Conservation (phyloP, 176 grass and related monocot genomes). For the Zoysia pacifica region DNA sequence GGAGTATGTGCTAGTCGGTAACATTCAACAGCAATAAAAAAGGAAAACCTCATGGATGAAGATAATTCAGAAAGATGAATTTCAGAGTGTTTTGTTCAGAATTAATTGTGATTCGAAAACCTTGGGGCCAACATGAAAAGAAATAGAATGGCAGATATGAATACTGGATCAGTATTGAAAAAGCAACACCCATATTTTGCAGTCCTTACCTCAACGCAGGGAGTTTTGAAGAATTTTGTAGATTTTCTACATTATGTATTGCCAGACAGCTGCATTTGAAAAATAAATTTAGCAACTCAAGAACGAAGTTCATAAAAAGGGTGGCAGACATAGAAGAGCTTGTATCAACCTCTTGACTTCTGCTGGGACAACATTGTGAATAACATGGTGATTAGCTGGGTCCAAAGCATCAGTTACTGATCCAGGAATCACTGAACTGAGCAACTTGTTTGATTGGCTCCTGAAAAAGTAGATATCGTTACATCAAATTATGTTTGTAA, state of each 20-base stretch:
- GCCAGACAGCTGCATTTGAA: conserved; percentile 59
- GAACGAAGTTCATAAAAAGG: conserved; percentile 8
- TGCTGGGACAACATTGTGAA: conserved; percentile 70
- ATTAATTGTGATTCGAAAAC: neutral
- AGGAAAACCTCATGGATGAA: neutral
- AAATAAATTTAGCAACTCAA: conserved; percentile 26
- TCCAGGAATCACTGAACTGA: conserved; percentile 83
- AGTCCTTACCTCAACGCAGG: conserved; percentile 64
- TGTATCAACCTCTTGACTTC: conserved; percentile 70
- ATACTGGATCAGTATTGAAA: neutral
- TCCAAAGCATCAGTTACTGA: conserved; percentile 81
- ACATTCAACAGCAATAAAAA: neutral
- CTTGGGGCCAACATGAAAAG: neutral
- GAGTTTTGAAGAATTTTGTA: conserved; percentile 61
- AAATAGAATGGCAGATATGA: neutral
- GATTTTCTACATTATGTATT: conserved; percentile 56
- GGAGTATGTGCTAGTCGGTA: neutral
- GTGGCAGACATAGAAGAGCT: conserved; percentile 16
- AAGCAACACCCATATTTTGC: neutral
- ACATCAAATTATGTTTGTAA: conserved; percentile 21
- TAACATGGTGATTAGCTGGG: conserved; percentile 89
- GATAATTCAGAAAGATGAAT: neutral
- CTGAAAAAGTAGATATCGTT: conserved; percentile 41
- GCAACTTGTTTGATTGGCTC: conserved; percentile 60
- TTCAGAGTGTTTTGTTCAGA: neutral